Evolutionary conservation across 495 filamentous ascomycete species (phyloP).

Genomic region (Beverwykella pulmonaria): DNA sequence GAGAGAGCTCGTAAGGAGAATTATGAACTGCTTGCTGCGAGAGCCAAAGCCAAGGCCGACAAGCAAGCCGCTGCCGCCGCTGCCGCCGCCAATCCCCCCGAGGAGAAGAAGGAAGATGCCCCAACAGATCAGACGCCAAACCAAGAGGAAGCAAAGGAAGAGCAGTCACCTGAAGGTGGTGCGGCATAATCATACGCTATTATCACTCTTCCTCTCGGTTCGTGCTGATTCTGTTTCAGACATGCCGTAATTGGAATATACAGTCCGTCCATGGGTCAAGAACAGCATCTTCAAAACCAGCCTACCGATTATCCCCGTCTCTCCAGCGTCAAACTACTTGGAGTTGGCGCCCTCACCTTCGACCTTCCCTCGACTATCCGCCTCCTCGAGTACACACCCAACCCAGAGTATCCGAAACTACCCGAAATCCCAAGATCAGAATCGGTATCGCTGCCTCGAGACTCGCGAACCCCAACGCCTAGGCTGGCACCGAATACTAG

Average conservation of each 20-base stretch:
- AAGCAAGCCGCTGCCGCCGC: conserved; percentile 36
- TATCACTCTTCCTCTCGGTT: conserved; percentile 5
- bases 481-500: background rate
- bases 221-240: conserved; percentile 30
- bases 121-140: background rate
- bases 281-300: conserved; percentile 5
- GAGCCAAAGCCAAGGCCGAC: conserved; percentile 35
- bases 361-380: background rate
- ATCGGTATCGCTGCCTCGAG: background rate
- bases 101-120: conserved; percentile 2
- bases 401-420: background rate
- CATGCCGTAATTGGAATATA: conserved; percentile 14
- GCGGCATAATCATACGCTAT: conserved; percentile 31
- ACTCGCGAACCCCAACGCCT: background rate
- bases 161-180: conserved; percentile 35
- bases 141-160: conserved; percentile 37
- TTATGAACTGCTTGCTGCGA: conserved; percentile 68
- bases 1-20: conserved; percentile 84
- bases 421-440: background rate
- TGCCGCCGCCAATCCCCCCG: conserved; percentile 1
- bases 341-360: background rate
- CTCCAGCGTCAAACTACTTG: background rate
- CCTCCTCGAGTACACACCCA: conserved; percentile 6
- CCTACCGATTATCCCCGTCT: background rate
- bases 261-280: conserved; percentile 27